Evolutionary conservation across 345 rosid genomes (phyloP).

Genomic region (Rubroshorea leprosula): DNA sequence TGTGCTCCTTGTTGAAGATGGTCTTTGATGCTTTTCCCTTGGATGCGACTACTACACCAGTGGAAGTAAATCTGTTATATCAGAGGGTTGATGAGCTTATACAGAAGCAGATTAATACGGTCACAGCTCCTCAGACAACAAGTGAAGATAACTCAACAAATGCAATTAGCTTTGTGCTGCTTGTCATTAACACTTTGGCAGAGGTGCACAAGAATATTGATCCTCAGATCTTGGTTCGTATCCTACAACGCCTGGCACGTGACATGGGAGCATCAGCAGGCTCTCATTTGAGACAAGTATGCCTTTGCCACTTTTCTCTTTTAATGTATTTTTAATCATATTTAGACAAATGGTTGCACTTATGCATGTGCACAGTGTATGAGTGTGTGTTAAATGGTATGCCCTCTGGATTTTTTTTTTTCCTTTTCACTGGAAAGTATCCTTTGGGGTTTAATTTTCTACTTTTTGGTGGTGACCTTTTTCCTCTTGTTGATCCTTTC

Average conservation of each 20-base stretch:
- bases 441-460: background rate
- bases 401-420: background rate
- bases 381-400: too few relatives aligned
- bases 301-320: slow-evolving; percentile 17
- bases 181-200: slow-evolving; percentile 86
- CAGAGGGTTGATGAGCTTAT: slow-evolving; percentile 86
- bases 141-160: slow-evolving; percentile 72
- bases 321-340: background rate
- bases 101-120: slow-evolving; percentile 67
- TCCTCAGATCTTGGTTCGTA: slow-evolving; percentile 65
- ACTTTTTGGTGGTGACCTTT: background rate
- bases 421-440: background rate
- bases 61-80: slow-evolving; percentile 71
- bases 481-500: too few relatives aligned
- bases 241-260: slow-evolving; percentile 88
- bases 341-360: too few relatives aligned
- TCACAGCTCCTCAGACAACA: slow-evolving; percentile 64
- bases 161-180: slow-evolving; percentile 84
- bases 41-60: slow-evolving; percentile 59
- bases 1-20: slow-evolving; percentile 94
- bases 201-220: slow-evolving; percentile 79
- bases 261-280: slow-evolving; percentile 85
- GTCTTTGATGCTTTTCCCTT: slow-evolving; percentile 82
- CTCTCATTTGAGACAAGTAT: slow-evolving; percentile 84
- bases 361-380: too few relatives aligned